These are phyloP conservation scores for Marasmius tenuissimus DNA, from an alignment of 1,284 basidiomycete genomes.

Conservation along the genomic window DNA sequence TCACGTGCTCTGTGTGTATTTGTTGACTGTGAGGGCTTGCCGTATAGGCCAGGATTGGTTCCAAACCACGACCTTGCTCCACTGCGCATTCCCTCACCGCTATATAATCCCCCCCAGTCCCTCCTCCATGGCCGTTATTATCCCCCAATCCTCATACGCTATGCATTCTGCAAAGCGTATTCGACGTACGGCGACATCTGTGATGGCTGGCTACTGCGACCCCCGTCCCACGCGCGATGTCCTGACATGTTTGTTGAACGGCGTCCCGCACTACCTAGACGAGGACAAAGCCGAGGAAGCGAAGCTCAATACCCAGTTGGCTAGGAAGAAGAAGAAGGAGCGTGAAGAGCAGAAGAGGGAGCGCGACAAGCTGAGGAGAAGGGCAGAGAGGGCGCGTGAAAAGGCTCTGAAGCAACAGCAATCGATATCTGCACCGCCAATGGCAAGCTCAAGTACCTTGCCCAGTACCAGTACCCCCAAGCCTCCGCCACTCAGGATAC, in stretches of 20 bases:
- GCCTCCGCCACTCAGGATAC: constrained; percentile 21
- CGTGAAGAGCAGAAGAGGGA: constrained; percentile 43
- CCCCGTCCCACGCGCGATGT: constrained; percentile 65
- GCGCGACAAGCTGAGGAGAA: constrained; percentile 38
- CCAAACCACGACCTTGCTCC: constrained; percentile 45
- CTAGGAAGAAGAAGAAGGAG: constrained; percentile 54
- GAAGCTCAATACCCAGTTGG: constrained; percentile 51
- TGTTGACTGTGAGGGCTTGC: constrained; percentile 47
- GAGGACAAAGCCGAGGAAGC: constrained; percentile 58
- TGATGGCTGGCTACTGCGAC: constrained; percentile 75
- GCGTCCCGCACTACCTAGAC: constrained; percentile 61
- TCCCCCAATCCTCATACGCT: constrained; percentile 28
- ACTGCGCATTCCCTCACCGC: constrained; percentile 33
- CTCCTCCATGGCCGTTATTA: constrained; percentile 37
- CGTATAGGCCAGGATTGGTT: constrained; percentile 42
- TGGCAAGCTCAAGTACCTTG: constrained; percentile 4
- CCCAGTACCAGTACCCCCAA: constrained; percentile 17
- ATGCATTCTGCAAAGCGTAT: constrained; percentile 44
- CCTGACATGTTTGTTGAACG: constrained; percentile 74
- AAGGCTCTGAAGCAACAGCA: constrained; percentile 11
- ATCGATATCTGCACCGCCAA: constrained; percentile 1
- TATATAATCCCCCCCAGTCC: constrained; percentile 27
- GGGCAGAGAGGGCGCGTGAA: constrained; percentile 27
- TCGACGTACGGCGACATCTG: constrained; percentile 69
- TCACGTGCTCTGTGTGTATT: constrained; percentile 31